Evolutionary conservation across 2,329 filamentous ascomycete genomes (phyloP), one percentile per base, ranked within the genome.

Genomic region (Fusarium nodosum): DNA sequence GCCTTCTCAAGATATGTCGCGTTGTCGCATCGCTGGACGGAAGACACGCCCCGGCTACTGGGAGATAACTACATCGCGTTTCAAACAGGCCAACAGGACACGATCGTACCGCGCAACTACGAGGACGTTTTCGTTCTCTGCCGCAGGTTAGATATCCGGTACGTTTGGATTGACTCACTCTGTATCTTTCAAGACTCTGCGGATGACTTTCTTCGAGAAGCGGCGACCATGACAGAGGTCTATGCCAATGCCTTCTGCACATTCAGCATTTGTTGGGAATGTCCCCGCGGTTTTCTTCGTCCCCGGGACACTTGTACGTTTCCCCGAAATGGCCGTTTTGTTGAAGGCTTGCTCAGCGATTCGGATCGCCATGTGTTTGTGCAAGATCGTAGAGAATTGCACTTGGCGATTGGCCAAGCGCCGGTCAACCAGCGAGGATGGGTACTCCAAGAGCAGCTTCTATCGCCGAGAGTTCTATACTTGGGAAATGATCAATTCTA

Each of bases 161-260:
- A 52, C 12, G 12, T 38, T 13, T 58, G 55, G 55, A 58, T 58
- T 1, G 60, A 63, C 3, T 60, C 60, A 5, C 20, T 63, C 0
- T 63, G 56, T 2, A 63, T 63, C 2, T 28, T 63, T 4, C 60
- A 63, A 6, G 48, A 63, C 5, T 54, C 47, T 0, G 13, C 12
- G 5, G 42, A 47, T 0, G 56, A 60, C 7, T 60, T 60, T 4
- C 48, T 51, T 1, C 15, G 3, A 0, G 56, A 63, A 38, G 60
- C 60, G 11, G 41, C 56, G 3, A 44, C 36, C 1, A 63, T 63
- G 60, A 53, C 31, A 0, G 34, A 60, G 0, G 44, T 60, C 1
- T 63, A 63, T 18, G 26, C 31, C 3, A 60, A 63, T 16, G 57
- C 60, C 3, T n/a, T 38, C 12, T 39, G 38, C 8, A 60, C 56